Conservation (phyloP, 228 moss, liverwort and hornwort species). For the Sphagnum fallax region DNA sequence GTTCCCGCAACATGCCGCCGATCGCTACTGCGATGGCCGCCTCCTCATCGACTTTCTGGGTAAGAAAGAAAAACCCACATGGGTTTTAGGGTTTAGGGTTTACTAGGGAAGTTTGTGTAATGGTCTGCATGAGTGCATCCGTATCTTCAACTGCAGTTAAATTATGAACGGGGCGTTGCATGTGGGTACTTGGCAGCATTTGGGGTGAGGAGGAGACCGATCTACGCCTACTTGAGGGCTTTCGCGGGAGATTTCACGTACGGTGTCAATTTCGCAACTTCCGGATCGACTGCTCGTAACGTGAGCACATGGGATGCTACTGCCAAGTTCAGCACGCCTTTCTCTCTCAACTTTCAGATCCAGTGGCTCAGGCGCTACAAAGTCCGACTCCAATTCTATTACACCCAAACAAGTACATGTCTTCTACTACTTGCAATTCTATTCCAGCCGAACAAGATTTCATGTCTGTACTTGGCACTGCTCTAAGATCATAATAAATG, state of each 20-base stretch:
- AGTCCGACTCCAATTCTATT: conserved; percentile 52
- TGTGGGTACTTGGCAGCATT: conserved; percentile 25
- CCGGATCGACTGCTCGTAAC: conserved; percentile 48
- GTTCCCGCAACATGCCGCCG: conserved; percentile 58
- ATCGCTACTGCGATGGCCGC: conserved; percentile 55
- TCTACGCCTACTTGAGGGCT: conserved; percentile 42
- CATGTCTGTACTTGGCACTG: no score
- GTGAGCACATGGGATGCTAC: conserved; percentile 21
- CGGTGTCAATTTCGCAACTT: conserved; percentile 48
- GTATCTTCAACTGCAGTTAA: no score
- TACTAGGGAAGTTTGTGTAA: no score
- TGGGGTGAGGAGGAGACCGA: conserved; percentile 42
- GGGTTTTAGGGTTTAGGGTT: no score
- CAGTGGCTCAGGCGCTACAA: conserved; percentile 51
- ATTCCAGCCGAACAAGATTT: no score
- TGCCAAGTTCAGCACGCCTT: conserved; percentile 44
- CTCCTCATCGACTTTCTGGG: conserved; percentile 47
- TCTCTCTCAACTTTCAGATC: conserved; percentile 45
- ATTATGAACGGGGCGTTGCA: no score
- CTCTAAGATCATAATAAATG: no score
- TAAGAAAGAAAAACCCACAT: no score
- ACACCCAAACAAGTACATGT: conserved; percentile 20
- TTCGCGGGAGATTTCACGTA: conserved; percentile 47
- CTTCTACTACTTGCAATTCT: no score
- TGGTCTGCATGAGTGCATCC: no score